These are phyloP conservation scores for Aspergillus avenaceus DNA, from an alignment of 495 filamentous ascomycete species.

Conservation along the genomic window DNA sequence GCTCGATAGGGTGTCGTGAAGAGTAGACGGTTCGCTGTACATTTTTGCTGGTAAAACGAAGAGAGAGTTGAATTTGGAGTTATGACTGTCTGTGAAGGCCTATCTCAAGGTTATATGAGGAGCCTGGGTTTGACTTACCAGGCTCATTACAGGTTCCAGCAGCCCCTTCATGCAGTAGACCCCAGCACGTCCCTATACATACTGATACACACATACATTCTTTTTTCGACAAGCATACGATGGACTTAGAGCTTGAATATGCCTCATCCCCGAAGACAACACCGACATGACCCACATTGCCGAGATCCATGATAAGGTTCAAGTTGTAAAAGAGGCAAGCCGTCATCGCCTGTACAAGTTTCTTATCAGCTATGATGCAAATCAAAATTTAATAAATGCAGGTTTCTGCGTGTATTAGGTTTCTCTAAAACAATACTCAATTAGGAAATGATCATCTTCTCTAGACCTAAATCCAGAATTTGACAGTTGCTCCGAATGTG, in stretches of 20 bases:
- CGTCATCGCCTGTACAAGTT: neutral
- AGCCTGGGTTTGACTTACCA: too few species aligned
- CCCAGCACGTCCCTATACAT: too few species aligned
- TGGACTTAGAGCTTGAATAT: too few species aligned
- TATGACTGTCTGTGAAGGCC: too few species aligned
- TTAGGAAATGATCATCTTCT: neutral
- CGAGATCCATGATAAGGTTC: neutral
- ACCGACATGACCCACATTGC: neutral
- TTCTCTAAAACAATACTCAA: constrained; percentile 2
- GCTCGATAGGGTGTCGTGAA: neutral
- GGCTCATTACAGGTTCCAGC: too few species aligned
- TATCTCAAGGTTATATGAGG: too few species aligned
- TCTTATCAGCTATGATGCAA: constrained; percentile 3
- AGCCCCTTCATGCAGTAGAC: too few species aligned
- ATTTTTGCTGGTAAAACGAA: neutral
- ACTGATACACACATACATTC: too few species aligned
- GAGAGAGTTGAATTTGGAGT: too few species aligned
- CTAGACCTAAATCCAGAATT: neutral
- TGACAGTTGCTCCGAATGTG: too few species aligned
- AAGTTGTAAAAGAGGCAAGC: neutral
- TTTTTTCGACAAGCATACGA: too few species aligned
- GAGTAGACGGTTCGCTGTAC: constrained; percentile 1
- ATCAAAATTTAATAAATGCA: neutral
- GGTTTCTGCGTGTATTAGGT: neutral
- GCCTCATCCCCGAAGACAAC: too few species aligned